Percentiles rank a stretch among this genome's conserved stretches.
These are phyloP conservation scores for Tetracentron sinense DNA, from an alignment of 164 flowering plant species.

Conservation along the genomic window DNA sequence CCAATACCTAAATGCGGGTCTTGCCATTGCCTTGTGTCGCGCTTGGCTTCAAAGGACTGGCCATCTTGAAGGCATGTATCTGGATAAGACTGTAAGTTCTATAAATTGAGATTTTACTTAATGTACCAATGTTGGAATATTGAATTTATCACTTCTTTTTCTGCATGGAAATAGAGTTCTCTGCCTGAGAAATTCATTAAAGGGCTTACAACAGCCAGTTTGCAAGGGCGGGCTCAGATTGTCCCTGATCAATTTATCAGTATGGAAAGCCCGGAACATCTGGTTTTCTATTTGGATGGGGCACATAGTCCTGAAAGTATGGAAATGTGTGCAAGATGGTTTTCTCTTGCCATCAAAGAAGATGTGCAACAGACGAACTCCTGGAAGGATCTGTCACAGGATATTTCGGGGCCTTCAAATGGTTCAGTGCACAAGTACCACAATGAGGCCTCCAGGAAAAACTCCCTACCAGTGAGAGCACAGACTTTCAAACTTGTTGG, in stretches of 20 bases:
- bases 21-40: constrained; percentile 71
- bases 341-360: constrained; percentile 57
- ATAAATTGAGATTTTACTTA: background rate
- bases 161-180: constrained; percentile 38
- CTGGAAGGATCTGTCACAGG: constrained; percentile 17
- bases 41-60: constrained; percentile 83
- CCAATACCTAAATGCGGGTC: constrained; percentile 84
- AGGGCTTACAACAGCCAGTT: constrained; percentile 68
- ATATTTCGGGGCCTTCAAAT: constrained; percentile 26
- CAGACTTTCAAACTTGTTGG: background rate
- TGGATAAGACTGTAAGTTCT: constrained; percentile 57
- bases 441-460: constrained; percentile 25
- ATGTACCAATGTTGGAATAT: background rate
- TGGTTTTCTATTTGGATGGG: constrained; percentile 89
- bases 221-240: constrained; percentile 94
- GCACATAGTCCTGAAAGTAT: constrained; percentile 99
- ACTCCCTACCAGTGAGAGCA: constrained; percentile 43
- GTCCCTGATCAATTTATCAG: constrained; percentile 47
- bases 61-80: constrained; percentile 40
- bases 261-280: constrained; percentile 44
- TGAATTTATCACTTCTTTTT: constrained; percentile 9
- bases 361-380: constrained; percentile 25
- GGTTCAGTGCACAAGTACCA: constrained; percentile 17
- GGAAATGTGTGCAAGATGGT: constrained; percentile 92
- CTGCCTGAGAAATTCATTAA: constrained; percentile 74